Evolutionary conservation across 768 basidiomycete species (phyloP), one percentile per base, ranked within the genome.

Genomic region (Rhizopogon rudus): DNA sequence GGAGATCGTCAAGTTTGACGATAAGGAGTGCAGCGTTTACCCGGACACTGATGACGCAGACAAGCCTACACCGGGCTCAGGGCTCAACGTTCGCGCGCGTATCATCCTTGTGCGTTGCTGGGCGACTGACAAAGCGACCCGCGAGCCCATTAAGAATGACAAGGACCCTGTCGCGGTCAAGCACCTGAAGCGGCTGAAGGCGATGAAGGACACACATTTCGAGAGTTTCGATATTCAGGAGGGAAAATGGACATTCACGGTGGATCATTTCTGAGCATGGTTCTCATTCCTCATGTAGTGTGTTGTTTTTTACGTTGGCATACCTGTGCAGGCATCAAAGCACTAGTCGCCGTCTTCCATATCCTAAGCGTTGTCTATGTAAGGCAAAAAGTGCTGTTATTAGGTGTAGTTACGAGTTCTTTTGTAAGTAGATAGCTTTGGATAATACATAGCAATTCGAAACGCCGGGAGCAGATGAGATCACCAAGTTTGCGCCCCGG

Each of bases 11-110:
- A 79, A 87, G 44, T 95, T 99, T 67, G 87, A 91, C 57, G 87
- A 93, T 68, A 91, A 90, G 76, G 93, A 95, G 68, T 91, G 92
- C 65, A 88, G 84, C 46, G 94, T 98, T 39, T 98, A 99, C 69
- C 92, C 93, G 1, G 94, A 96, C 57, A 84, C 83, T 55, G 86
- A 88, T 51, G 86, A 90, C n/a, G 81, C 80, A 44, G 86, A 90
- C 63, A 95, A 95, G 71, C 92, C 93, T 0, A 78, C 83, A 9
- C 80, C 84, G 20, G 93, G 94, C 14, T 77, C 84, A 20, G 97
- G 97, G 39, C 76, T 99, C 53, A 98, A 98, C 65, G 93, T 95
- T 22, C 84, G 80, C 31, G 92, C 95, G 20, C 78, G 77, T 55
- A 82, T 99, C 60, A 77, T 81, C 44, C 74, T 99, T 43, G 73